A percentile compares a stretch with the other conserved stretches of the same genome.
phyloP scores from a whole-genome alignment of 2,329 filamentous ascomycete species.

The Aspergillus puulaauensis region DNA sequence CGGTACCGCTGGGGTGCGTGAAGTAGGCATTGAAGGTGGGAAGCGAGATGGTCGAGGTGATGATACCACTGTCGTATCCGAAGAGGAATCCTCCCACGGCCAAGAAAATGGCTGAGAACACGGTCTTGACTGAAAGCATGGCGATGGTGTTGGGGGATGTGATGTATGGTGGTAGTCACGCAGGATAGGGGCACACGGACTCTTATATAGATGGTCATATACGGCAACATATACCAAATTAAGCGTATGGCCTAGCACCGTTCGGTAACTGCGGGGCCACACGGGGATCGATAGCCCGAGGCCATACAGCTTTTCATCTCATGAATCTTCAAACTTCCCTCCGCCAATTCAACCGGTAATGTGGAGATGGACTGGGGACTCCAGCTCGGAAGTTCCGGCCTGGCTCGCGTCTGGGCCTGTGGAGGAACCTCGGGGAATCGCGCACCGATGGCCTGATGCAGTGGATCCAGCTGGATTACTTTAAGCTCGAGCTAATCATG shows the following conservation, averaged over 20 bases:
- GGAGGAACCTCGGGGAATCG: background rate
- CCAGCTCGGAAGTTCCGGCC: slow-evolving; percentile 1
- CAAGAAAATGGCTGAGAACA: slow-evolving; percentile 6
- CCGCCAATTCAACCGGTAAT: background rate
- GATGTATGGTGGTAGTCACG: background rate
- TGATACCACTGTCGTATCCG: slow-evolving; percentile 47
- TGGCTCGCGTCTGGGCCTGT: background rate
- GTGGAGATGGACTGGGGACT: background rate
- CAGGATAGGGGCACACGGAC: background rate
- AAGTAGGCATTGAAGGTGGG: slow-evolving; percentile 33
- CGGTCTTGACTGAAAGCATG: slow-evolving; percentile 3
- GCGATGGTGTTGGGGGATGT: background rate
- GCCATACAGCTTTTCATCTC: background rate
- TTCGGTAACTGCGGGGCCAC: background rate
- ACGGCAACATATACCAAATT: background rate
- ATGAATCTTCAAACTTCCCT: background rate
- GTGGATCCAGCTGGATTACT: background rate
- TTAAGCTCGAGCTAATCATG: background rate
- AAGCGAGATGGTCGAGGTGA: slow-evolving; percentile 37
- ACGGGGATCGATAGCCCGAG: background rate
- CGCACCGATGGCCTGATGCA: background rate
- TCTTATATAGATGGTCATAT: background rate
- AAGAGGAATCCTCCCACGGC: slow-evolving; percentile 9
- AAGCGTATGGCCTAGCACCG: background rate
- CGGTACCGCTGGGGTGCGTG: slow-evolving; percentile 30